Conservation (phyloP, 768 basidiomycete species). For the Termitomyces sp. region DNA sequence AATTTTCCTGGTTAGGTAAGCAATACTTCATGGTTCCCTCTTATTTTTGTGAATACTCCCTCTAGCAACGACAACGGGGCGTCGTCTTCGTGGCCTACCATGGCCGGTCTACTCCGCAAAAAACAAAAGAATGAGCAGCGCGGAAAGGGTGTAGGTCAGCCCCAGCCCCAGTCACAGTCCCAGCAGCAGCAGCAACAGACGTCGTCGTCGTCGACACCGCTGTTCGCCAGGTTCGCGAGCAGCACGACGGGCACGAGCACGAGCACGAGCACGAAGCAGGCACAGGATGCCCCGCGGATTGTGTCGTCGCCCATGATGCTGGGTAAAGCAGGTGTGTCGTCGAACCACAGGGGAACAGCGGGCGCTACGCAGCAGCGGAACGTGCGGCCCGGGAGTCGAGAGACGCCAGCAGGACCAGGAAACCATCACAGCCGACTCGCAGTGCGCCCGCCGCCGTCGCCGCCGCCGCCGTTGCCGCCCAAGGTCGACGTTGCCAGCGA, state of each 20-base stretch:
- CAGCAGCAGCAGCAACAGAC: not conserved
- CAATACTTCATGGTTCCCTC: not conserved
- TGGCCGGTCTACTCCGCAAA: constrained; percentile 60
- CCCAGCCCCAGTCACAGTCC: too few species aligned
- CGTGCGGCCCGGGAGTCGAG: not conserved
- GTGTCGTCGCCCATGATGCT: constrained; percentile 41
- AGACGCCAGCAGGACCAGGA: too few species aligned
- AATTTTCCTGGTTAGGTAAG: not conserved
- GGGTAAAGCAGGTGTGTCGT: constrained; percentile 10
- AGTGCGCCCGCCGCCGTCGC: not conserved
- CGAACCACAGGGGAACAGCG: not conserved
- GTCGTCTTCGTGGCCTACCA: too few species aligned
- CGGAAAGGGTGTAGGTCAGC: too few species aligned
- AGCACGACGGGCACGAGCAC: constrained; percentile 15
- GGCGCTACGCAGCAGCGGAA: constrained; percentile 3
- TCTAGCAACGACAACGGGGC: constrained; percentile 14
- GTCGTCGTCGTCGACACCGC: constrained; percentile 30
- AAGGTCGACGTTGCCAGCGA: too few species aligned
- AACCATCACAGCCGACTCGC: too few species aligned
- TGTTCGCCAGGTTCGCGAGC: constrained; percentile 39
- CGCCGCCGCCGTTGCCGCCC: not conserved
- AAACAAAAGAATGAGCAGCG: constrained; percentile 37
- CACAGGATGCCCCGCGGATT: constrained; percentile 24
- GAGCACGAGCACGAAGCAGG: not conserved
- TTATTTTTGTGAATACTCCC: too few species aligned